phyloP scores from a whole-genome alignment of 257 asterid genomes.

The Lycium barbarum region DNA sequence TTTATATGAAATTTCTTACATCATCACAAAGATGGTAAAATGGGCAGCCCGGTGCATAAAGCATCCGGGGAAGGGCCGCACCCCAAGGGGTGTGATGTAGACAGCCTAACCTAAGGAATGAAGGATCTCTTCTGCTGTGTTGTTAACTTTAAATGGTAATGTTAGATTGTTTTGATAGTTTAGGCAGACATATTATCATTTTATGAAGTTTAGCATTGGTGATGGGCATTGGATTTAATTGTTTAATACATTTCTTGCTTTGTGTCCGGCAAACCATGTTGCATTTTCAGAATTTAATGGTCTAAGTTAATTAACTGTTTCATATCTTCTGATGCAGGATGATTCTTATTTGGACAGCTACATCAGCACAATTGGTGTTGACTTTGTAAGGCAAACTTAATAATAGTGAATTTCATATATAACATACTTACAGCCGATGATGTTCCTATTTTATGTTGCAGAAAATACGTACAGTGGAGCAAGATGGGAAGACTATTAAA shows the following conservation, averaged over 20 bases:
- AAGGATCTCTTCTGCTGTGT: background rate
- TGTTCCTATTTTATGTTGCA: conserved; percentile 39
- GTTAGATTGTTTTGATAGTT: background rate
- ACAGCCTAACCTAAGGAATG: background rate
- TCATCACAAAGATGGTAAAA: no score
- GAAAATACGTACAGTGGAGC: conserved; percentile 96
- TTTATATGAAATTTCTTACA: conserved; percentile 8
- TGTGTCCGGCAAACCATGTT: conserved; percentile 4
- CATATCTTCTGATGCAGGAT: conserved; percentile 52
- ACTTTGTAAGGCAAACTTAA: conserved; percentile 65
- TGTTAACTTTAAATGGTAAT: background rate
- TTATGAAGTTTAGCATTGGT: background rate
- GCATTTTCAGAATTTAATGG: background rate
- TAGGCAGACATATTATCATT: background rate
- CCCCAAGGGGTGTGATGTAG: no score
- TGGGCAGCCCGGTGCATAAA: no score
- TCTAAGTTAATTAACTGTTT: conserved; percentile 8
- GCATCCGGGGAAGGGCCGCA: no score
- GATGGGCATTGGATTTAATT: conserved; percentile 3
- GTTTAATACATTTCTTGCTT: conserved; percentile 27
- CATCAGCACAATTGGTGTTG: conserved; percentile 95
- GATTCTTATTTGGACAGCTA: conserved; percentile 90
- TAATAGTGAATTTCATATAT: background rate
- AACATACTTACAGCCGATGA: conserved; percentile 1
- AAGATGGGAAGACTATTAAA: conserved; percentile 80